Base-by-base conservation (phyloP, 495 filamentous ascomycete genomes). In the Cryomyces minteri region DNA sequence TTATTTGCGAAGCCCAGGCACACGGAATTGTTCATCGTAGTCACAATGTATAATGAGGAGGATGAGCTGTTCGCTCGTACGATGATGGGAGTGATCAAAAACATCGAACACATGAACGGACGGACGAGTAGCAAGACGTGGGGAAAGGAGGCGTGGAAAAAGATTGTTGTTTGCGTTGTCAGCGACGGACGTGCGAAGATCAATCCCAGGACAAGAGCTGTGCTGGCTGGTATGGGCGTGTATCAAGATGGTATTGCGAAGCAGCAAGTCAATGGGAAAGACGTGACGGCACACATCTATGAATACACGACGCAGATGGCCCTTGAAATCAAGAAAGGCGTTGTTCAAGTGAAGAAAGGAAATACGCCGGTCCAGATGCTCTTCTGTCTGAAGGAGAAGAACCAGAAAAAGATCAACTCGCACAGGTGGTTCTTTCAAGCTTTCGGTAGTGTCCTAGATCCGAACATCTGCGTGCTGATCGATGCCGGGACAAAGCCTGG, bases 341-440 rank as follows among this genome's bases (percentile, higher is more conserved):
- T 93, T 31, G 92, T 96, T 6, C 69, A 77, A 48, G 67, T 96
- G 31, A 82, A 83, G 48, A 75, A 72, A 43, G 68, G 74, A 34
- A 80, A 78, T 29, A 78, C 81, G 43, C 88, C 88, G 0, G 83
- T 96, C 8, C 92, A 99, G 63, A 82, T 99, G 73, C 76, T 99
- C 0, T 99, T 99, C 70, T 99, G 92, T 58, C 61, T 99, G 51
- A 99, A 99, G 70, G 92, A 99, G 61, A 93, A 95, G 71, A 99
- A 99, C 58, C 87, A 94, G 69, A 99, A 99, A 70, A 99, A 99
- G 68, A 96, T 99, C 72, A 99, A 99, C 58, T 95, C 88, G 2
- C 92, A 99, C 58, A 69, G 92, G 53, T 99, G 92, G 92, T 95
- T 96, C 67, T 96, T 99, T 74, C 82, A 94, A 57, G 92, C 88